Evolutionary conservation across 2,329 filamentous ascomycete species (phyloP), one percentile per base, ranked within the genome.

Genomic region (Lecanicillium sp.): DNA sequence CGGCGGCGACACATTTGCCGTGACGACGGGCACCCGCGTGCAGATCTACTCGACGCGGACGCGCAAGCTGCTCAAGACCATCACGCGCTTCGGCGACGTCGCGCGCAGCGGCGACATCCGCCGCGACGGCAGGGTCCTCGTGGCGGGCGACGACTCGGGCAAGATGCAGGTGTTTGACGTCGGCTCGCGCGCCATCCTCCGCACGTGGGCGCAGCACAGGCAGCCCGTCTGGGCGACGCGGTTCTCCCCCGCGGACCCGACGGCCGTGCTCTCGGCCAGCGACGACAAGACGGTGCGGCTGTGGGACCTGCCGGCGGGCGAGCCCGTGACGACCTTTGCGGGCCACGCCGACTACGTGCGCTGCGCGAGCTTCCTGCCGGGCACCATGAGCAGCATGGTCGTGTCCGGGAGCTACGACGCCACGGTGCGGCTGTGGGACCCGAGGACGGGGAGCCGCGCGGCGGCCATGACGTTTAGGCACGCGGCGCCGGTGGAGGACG

Each of bases 141-240:
- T 94, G 29, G 90, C 91, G 26, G 91, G 91, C 59, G 91, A 96
- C 58, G 91, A 96, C 63, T 86, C 82, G 33, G 94, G 94, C 49
- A 83, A 85, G 53, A 87, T 98, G 56, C 94, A 98, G 68, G 90
- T 96, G 11, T 98, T 97, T 62, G 93, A 98, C 62, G 82, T 95
- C 44, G 83, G 62, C 37, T 91, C 90, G 49, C 79, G 93, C 54
- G 90, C 90, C 3, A 95, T 98, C 56, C 71, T 98, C 58, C 91
- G 93, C 73, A 96, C 91, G 44, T 98, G 93, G 91, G 83, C 84
- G 54, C 82, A 90, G 57, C 91, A 97, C 71, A 90, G 90, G 70
- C 90, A 95, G 74, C 88, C 93, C 12, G 88, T 95, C 20, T 96
- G 91, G 84, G 81, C 85, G 20, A 91, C 90, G 38, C 85, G 85